These are phyloP conservation scores for Darksidea phi DNA, from an alignment of 495 filamentous ascomycete species.

Conservation along the genomic window DNA sequence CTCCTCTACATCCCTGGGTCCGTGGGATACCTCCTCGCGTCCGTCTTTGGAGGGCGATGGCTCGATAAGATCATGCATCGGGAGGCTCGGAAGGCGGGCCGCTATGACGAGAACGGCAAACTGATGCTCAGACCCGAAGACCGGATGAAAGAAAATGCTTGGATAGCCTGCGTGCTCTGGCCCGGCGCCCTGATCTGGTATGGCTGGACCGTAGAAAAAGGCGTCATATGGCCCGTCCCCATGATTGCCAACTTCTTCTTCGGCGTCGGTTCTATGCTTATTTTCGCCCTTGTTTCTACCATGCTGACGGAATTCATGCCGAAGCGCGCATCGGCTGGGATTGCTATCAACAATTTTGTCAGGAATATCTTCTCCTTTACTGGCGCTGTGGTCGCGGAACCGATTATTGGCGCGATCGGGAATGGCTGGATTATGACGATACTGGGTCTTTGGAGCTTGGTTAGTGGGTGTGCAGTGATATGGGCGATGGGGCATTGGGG, in stretches of 20 bases:
- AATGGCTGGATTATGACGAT: constrained; percentile 89
- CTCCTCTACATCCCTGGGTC: constrained; percentile 80
- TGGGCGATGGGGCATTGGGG: constrained; percentile 66
- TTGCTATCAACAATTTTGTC: constrained; percentile 81
- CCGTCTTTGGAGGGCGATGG: constrained; percentile 77
- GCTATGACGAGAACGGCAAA: constrained; percentile 68
- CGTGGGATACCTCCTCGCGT: constrained; percentile 73
- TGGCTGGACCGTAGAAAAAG: constrained; percentile 62
- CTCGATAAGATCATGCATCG: constrained; percentile 86
- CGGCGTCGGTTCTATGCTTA: constrained; percentile 83
- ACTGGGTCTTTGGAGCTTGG: constrained; percentile 62
- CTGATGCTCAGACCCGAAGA: constrained; percentile 79
- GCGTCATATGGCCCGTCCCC: constrained; percentile 60
- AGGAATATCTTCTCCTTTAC: constrained; percentile 84
- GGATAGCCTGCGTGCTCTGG: constrained; percentile 73
- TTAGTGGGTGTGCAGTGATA: constrained; percentile 52
- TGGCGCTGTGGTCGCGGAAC: constrained; percentile 69
- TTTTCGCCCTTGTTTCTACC: constrained; percentile 56
- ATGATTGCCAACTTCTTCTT: constrained; percentile 86
- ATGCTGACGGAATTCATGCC: constrained; percentile 79
- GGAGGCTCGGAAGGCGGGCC: constrained; percentile 67
- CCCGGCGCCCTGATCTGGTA: constrained; percentile 67
- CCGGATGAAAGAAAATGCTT: constrained; percentile 85
- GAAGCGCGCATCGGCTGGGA: constrained; percentile 65
- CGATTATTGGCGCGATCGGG: constrained; percentile 77